A percentile compares a stretch with the other conserved stretches of the same genome.
These are phyloP conservation scores for Elaeis oleifera DNA, from an alignment of 202 grass and related monocot genomes.

Conservation along the genomic window DNA sequence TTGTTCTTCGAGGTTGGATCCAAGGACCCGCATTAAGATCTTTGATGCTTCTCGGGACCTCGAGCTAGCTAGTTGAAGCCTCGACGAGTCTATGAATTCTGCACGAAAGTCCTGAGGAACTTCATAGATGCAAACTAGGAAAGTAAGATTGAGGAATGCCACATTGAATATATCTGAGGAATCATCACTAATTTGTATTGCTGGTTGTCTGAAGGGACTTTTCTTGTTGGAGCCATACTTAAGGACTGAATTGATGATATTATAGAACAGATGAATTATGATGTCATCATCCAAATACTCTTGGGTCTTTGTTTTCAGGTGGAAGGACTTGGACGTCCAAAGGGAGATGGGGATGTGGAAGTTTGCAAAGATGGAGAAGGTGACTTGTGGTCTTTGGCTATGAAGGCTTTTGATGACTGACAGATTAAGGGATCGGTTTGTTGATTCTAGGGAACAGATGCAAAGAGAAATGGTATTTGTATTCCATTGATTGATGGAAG, in stretches of 20 bases:
- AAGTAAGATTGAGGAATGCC: constrained; percentile 35
- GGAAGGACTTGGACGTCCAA: constrained; percentile 36
- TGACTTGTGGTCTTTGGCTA: constrained; percentile 19
- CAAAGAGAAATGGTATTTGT: background rate
- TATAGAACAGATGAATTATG: constrained; percentile 19
- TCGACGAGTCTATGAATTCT: constrained; percentile 26
- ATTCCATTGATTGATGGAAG: constrained; percentile 1
- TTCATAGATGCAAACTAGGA: constrained; percentile 62
- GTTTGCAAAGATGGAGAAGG: constrained; percentile 29
- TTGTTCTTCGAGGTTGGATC: constrained; percentile 46
- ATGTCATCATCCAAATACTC: constrained; percentile 19
- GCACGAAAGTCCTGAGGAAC: constrained; percentile 15
- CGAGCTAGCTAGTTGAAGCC: background rate
- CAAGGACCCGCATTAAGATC: constrained; percentile 39
- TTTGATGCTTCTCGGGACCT: constrained; percentile 25
- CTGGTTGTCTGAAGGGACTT: constrained; percentile 21
- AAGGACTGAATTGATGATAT: constrained; percentile 39
- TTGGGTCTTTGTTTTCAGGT: background rate
- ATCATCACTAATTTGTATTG: constrained; percentile 27
- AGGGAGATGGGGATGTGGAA: constrained; percentile 28
- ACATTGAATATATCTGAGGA: constrained; percentile 26
- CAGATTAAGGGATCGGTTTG: constrained; percentile 18
- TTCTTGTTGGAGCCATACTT: constrained; percentile 34
- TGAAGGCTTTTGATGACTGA: constrained; percentile 17
- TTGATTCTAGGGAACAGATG: background rate